These are phyloP conservation scores for Friedmanniomyces simplex DNA, from an alignment of 495 filamentous ascomycete genomes.

Conservation along the genomic window DNA sequence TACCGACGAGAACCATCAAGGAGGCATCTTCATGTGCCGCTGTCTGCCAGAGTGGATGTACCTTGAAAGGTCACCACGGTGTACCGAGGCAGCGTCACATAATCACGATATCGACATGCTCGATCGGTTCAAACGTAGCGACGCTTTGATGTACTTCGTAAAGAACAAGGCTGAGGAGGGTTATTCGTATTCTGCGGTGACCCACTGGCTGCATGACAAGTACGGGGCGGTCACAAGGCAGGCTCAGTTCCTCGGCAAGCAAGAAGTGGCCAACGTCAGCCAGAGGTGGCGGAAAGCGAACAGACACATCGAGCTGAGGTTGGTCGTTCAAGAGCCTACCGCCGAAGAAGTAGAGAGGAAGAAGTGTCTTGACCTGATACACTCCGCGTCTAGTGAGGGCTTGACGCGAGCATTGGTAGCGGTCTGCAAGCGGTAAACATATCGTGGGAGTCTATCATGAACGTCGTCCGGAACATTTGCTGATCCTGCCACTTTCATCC, in stretches of 20 bases:
- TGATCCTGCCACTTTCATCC: not conserved
- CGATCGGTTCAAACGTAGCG: not conserved
- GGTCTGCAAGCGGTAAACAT: not conserved
- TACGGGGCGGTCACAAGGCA: not conserved
- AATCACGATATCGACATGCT: not conserved
- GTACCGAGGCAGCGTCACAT: not conserved
- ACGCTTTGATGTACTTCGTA: not conserved
- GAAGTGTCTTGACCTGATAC: not conserved
- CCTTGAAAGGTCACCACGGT: not conserved
- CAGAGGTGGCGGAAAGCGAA: not conserved
- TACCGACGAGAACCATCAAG: not conserved
- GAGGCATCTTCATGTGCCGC: not conserved
- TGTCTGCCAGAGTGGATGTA: constrained; percentile 2
- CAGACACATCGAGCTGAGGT: not conserved
- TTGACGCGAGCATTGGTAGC: not conserved
- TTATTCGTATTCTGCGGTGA: not conserved
- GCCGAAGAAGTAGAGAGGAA: not conserved
- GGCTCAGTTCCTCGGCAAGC: not conserved
- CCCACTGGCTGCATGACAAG: not conserved
- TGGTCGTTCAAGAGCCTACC: not conserved
- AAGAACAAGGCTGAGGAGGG: not conserved
- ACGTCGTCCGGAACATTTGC: too few species aligned
- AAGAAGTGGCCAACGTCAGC: not conserved
- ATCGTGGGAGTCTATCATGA: too few species aligned
- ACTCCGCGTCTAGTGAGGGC: not conserved